Base-by-base conservation (phyloP, 108 stramenopile genomes). In the Schizochytrium sp. region DNA sequence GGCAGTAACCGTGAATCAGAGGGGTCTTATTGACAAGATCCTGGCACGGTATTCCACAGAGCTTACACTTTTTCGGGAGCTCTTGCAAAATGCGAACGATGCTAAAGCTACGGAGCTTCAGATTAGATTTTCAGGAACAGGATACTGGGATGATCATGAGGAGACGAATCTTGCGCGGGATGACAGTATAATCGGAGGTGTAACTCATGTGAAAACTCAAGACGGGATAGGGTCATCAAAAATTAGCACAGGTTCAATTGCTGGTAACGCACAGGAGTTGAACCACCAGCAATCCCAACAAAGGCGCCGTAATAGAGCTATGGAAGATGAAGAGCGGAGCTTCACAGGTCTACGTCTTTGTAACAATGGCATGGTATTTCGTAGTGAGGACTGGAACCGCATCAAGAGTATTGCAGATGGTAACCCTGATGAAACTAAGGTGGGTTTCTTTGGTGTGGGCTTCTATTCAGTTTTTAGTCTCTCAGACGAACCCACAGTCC, bases 11-110 rank as follows among this genome's bases (percentile, higher is more conserved):
- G 95, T 95, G 50, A 96, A 96, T 88, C 96, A 96, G 87, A 92
- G 96, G n/a, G 96, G 95, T 12, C 89, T 96, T 72, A 96, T 96
- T 87, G 96, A 96, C 87, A 96, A 91, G 92, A 96, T 96, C 87
- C 88, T 96, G 44, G 96, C 96, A 45, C 92, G 96, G 17, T 96
- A 96, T 88, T 95, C 96, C 8, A 91, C 93, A 3, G 94, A 94
- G 2, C 94, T 94, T 10, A 95, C 96, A 1, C 94, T 96, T 4
- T 96, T 95, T 89, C 94, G 96, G 46, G 96, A 96, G 88, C 89
- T 96, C 13, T 72, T 96, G 44, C 96, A 96, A 89, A 96, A 96
- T 90, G 92, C 93, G 59, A 96, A 96, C 72, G 96, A 96, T 87
- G 96, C 96, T 83, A 93, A 96, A 47, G 95, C 95, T 10, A 95